A percentile compares a stretch with the other conserved stretches of the same genome.
Conservation (phyloP, 2,329 filamentous ascomycete species). For the Neocucurbitaria cava region DNA sequence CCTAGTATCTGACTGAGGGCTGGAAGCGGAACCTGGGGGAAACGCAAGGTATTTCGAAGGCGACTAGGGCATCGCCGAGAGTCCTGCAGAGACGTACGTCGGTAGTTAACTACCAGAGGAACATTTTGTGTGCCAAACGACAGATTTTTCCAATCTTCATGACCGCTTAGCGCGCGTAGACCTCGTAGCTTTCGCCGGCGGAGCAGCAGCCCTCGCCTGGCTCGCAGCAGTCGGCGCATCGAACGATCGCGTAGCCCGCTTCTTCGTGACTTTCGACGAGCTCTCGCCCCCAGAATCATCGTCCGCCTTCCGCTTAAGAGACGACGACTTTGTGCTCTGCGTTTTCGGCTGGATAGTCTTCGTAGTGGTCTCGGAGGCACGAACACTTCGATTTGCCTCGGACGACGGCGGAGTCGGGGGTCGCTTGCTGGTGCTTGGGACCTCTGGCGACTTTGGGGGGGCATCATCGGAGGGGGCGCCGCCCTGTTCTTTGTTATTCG, state of each 20-base stretch:
- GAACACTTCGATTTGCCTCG: conserved; percentile 23
- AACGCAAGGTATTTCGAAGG: background rate
- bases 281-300: conserved; percentile 19
- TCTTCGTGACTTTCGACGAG: conserved; percentile 30
- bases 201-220: conserved; percentile 34
- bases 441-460: conserved; percentile 14
- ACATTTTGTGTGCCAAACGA: background rate
- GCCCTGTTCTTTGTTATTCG: too few relatives aligned
- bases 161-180: background rate
- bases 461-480: conserved; percentile 7
- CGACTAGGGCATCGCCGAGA: too few relatives aligned
- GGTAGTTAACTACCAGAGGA: background rate
- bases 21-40: background rate
- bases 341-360: conserved; percentile 8
- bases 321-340: conserved; percentile 8
- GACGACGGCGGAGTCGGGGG: conserved; percentile 34
- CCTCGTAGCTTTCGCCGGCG: conserved; percentile 22
- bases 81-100: background rate
- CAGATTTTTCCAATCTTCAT: background rate
- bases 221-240: conserved; percentile 48
- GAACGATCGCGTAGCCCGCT: conserved; percentile 40
- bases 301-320: conserved; percentile 44
- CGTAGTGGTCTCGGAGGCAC: conserved; percentile 8
- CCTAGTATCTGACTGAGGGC: background rate
- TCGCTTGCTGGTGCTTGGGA: conserved; percentile 12